Evolutionary conservation across 148 eudicot genomes (phyloP).

Genomic region (Heliosperma pusillum): DNA sequence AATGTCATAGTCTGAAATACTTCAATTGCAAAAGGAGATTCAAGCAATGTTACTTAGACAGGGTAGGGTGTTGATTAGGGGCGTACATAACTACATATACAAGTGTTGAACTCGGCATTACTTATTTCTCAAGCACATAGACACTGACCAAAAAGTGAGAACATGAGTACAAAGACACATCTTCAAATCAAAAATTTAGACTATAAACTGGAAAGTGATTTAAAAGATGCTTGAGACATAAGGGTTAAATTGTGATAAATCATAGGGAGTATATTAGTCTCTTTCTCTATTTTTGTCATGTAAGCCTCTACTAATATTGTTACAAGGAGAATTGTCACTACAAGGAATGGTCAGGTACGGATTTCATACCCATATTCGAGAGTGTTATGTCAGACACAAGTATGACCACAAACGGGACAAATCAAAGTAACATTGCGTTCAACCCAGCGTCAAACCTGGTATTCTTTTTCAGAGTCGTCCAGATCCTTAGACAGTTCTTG

Average conservation of each 20-base stretch:
- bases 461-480: slow-evolving; percentile 71
- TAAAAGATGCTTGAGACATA: not conserved
- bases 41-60: not conserved
- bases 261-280: not conserved
- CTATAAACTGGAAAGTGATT: not conserved
- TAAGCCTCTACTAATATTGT: not conserved
- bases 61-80: not conserved
- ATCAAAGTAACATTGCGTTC: not conserved
- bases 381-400: not conserved
- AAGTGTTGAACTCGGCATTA: not conserved
- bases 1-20: not conserved
- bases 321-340: not conserved
- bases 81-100: not conserved
- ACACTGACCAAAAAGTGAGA: not conserved
- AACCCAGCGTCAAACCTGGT: slow-evolving; percentile 48
- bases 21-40: not conserved
- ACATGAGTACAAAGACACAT: not conserved
- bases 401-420: not conserved
- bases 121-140: not conserved
- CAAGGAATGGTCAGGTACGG: not conserved
- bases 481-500: slow-evolving; percentile 68
- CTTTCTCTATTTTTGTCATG: not conserved
- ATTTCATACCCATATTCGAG: not conserved
- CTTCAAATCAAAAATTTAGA: not conserved
- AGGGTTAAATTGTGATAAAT: not conserved